Evolutionary conservation across 2,329 filamentous ascomycete genomes (phyloP), one percentile per base, ranked within the genome.

Genomic region (Emergomyces orientalis): DNA sequence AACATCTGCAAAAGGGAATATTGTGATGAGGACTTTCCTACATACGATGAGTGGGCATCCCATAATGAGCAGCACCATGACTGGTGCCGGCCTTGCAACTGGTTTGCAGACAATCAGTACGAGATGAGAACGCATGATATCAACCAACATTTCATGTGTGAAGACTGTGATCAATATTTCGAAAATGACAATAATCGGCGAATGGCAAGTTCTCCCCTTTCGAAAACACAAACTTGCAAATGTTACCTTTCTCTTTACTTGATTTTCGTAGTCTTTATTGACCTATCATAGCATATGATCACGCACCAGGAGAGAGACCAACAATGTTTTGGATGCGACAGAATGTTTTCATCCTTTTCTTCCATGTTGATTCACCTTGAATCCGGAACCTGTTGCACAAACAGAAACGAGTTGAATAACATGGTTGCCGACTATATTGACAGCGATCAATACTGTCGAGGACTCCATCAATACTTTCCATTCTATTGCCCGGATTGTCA

Each of bases 321-420:
- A 37, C n/a, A 61, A 61, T 71, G 69, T 56, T 65, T 63, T 27
- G 67, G 68, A 41, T 70, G 68, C 62, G n/a, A 62, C 22, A 63
- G 65, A 34, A 37, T 14, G 9, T 71, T 71, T 54, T 52, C 63
- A 1, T 64, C 65, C 27, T 68, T 66, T 63, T 66, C 69, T 22
- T 68, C 65, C 43, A 69, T 71, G 67, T 59, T 71, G 13, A 65
- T 70, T 27, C 69, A 71, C 61, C 66, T 71, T 5, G 70, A 71
- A 62, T 62, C 68, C 6, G 68, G 69, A 5, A 67, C 14, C 51
- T 71, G 69, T 60, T 62, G 58, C 22, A 62, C 62, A 27, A 60
- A 59, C 22, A 34, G 62, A 32, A 17, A 47, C 14, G 49, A 62
- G 49, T 49, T 63, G 41, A 61, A 68, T 27, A 6, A 4, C n/a